Percentiles rank a stretch among this genome's conserved stretches.
phyloP scores from a whole-genome alignment of 1,139 yeast genomes.

The Ashbya aceris region DNA sequence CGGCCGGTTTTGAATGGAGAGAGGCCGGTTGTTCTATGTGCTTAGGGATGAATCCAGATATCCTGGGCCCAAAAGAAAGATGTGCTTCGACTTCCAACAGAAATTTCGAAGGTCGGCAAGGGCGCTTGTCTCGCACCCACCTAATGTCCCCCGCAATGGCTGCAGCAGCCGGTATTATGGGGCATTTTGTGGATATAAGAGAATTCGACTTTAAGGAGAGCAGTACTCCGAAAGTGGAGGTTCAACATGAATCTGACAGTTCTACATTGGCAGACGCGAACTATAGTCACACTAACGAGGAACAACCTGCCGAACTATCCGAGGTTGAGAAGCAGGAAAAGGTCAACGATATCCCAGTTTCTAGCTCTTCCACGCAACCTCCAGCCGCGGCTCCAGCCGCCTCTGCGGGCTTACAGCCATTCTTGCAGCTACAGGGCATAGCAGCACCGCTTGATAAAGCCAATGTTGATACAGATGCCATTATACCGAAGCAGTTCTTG shows the following conservation, averaged over 20 bases:
- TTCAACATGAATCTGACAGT: slow-evolving; percentile 29
- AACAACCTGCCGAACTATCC: slow-evolving; percentile 49
- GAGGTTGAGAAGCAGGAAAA: slow-evolving; percentile 62
- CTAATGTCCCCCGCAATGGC: slow-evolving; percentile 99
- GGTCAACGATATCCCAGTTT: slow-evolving; percentile 49
- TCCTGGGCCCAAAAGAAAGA: slow-evolving; percentile 86
- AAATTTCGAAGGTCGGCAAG: slow-evolving; percentile 98
- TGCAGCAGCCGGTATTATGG: slow-evolving; percentile 93
- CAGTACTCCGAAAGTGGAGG: slow-evolving; percentile 52
- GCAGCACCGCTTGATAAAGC: slow-evolving; percentile 94
- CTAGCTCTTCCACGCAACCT: slow-evolving; percentile 32
- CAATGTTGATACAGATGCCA: slow-evolving; percentile 95
- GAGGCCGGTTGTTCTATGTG: slow-evolving; percentile 99
- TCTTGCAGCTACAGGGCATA: slow-evolving; percentile 66
- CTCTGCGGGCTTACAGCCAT: slow-evolving; percentile 62
- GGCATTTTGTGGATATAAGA: slow-evolving; percentile 86
- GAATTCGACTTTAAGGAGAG: slow-evolving; percentile 54
- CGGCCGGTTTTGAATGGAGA: slow-evolving; percentile 97
- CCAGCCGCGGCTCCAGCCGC: slow-evolving; percentile 30
- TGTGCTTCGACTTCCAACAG: slow-evolving; percentile 98
- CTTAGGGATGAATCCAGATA: slow-evolving; percentile 98
- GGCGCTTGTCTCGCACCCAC: slow-evolving; percentile 93
- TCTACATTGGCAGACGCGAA: background rate
- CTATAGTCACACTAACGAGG: slow-evolving; percentile 23
- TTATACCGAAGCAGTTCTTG: slow-evolving; percentile 94